phyloP scores from a whole-genome alignment of 2,329 filamentous ascomycete genomes.

The Pyrenophora tritici-repentis region DNA sequence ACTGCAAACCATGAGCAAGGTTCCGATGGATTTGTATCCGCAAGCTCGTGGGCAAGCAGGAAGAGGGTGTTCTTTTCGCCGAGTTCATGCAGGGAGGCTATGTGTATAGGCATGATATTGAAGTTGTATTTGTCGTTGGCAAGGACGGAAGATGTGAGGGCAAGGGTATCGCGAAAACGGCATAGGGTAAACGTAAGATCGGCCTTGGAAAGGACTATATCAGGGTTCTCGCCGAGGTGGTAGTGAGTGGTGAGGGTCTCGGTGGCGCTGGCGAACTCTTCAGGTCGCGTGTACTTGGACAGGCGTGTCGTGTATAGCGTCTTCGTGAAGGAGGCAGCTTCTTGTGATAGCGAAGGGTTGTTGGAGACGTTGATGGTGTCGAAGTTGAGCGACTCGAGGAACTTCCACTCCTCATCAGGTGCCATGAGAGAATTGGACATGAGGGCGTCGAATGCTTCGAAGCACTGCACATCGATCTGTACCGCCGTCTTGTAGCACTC shows the following conservation, averaged over 20 bases:
- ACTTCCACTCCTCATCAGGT: constrained; percentile 86
- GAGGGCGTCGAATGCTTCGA: constrained; percentile 95
- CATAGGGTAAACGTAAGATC: constrained; percentile 95
- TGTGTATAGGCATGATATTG: constrained; percentile 82
- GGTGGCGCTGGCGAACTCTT: constrained; percentile 80
- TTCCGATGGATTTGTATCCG: constrained; percentile 88
- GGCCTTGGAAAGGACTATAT: constrained; percentile 86
- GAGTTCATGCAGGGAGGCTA: constrained; percentile 89
- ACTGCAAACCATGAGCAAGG: constrained; percentile 93
- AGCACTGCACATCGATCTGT: constrained; percentile 95
- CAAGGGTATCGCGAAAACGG: constrained; percentile 83
- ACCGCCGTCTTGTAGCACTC: constrained; percentile 99
- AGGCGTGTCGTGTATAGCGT: constrained; percentile 95
- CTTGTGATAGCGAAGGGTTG: constrained; percentile 72
- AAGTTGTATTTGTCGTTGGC: constrained; percentile 88
- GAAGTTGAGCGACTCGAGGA: constrained; percentile 87
- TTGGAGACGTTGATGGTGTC: constrained; percentile 73
- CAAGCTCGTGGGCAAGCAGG: constrained; percentile 87
- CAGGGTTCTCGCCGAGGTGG: constrained; percentile 81
- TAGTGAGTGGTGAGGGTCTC: constrained; percentile 95
- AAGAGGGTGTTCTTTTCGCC: constrained; percentile 87
- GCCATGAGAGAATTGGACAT: constrained; percentile 95
- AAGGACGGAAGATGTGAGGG: constrained; percentile 82
- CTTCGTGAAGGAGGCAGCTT: constrained; percentile 90
- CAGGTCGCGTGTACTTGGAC: constrained; percentile 90